These are phyloP conservation scores for Coemansia sp. DNA, from an alignment of 192 early-diverging fungal species.

Conservation along the genomic window DNA sequence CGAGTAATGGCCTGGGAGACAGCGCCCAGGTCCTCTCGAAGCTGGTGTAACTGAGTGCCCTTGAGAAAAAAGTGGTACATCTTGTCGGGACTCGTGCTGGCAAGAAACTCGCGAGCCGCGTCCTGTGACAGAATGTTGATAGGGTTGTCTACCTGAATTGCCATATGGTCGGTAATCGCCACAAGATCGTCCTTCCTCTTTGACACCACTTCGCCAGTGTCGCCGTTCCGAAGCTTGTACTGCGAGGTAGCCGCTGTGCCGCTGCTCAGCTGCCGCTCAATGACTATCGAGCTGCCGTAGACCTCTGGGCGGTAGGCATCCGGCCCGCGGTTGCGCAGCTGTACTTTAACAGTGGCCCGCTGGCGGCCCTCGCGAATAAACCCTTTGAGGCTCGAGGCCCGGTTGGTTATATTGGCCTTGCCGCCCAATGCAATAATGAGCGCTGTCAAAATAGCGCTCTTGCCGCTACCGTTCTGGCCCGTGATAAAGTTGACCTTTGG, in stretches of 20 bases:
- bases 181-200: slow-evolving; percentile 80
- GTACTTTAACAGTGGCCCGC: slow-evolving; percentile 64
- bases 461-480: slow-evolving; percentile 97
- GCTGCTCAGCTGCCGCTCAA: slow-evolving; percentile 77
- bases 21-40: slow-evolving; percentile 67
- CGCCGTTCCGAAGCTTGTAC: slow-evolving; percentile 76
- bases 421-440: slow-evolving; percentile 91
- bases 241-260: slow-evolving; percentile 28
- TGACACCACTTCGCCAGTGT: slow-evolving; percentile 62
- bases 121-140: slow-evolving; percentile 93
- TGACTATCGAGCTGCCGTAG: slow-evolving; percentile 76
- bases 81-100: slow-evolving; percentile 72
- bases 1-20: slow-evolving; percentile 58
- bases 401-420: slow-evolving; percentile 82
- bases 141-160: slow-evolving; percentile 91
- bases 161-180: slow-evolving; percentile 82
- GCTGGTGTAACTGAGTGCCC: slow-evolving; percentile 80
- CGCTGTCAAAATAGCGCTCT: slow-evolving; percentile 91
- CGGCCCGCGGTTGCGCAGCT: slow-evolving; percentile 75
- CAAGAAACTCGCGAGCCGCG: slow-evolving; percentile 84
- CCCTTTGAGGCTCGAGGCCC: slow-evolving; percentile 69
- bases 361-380: slow-evolving; percentile 81
- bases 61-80: slow-evolving; percentile 92
- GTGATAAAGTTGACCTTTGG: slow-evolving; percentile 95
- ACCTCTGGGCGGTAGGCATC: slow-evolving; percentile 79